Conservation (phyloP, 139 green algal species). For the Asterochloris erici region DNA sequence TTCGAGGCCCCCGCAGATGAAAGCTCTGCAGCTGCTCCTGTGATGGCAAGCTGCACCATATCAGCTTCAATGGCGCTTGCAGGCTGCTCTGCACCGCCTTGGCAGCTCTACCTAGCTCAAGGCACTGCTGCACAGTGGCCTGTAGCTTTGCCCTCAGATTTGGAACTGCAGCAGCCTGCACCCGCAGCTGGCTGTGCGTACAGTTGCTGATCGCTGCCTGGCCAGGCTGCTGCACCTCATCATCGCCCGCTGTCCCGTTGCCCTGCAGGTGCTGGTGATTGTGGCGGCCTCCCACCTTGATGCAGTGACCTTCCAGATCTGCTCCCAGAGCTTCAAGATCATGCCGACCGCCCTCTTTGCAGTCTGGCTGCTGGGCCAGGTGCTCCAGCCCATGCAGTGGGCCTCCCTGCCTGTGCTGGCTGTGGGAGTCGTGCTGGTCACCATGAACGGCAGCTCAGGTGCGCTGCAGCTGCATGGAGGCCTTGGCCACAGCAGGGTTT, state of each 20-base stretch:
- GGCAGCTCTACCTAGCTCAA: too few relatives aligned
- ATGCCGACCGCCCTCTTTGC: constrained; percentile 59
- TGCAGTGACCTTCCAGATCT: constrained; percentile 60
- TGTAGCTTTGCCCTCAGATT: too few relatives aligned
- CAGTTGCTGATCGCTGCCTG: too few relatives aligned
- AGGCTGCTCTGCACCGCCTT: too few relatives aligned
- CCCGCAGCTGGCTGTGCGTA: too few relatives aligned
- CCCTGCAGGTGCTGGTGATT: constrained; percentile 49
- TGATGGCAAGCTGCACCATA: neutral
- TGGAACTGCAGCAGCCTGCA: too few relatives aligned
- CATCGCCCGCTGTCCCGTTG: neutral
- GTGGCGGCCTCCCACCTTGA: constrained; percentile 51
- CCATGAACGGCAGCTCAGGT: constrained; percentile 34
- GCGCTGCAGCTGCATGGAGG: neutral
- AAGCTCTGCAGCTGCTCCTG: neutral
- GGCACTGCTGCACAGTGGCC: too few relatives aligned
- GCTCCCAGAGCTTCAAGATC: constrained; percentile 58
- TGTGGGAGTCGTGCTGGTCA: constrained; percentile 52
- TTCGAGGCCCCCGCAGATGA: neutral
- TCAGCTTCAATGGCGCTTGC: too few relatives aligned
- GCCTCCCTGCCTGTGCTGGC: constrained; percentile 47
- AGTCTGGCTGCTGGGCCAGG: constrained; percentile 50
- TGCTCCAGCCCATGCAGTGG: constrained; percentile 50
- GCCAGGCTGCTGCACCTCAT: neutral
- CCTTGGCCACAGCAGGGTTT: neutral